Percentiles rank a stretch among this genome's conserved stretches.
These are phyloP conservation scores for Solanum tacnaense DNA, from an alignment of 257 asterid species.

Conservation along the genomic window DNA sequence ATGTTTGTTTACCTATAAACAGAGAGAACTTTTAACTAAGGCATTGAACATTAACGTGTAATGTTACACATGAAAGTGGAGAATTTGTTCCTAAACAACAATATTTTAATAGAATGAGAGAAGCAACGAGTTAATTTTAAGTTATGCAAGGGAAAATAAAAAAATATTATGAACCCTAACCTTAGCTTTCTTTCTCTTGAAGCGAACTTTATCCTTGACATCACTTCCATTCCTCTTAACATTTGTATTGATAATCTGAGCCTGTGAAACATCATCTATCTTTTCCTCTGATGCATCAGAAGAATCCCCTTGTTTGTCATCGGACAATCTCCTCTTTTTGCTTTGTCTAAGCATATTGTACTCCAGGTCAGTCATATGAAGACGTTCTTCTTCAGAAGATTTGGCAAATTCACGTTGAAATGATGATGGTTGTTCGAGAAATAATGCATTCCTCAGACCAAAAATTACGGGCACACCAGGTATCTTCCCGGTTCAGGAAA, in stretches of 20 bases:
- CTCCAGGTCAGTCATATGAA: constrained; percentile 62
- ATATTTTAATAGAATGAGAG: background rate
- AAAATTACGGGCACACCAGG: constrained; percentile 81
- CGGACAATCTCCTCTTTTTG: constrained; percentile 26
- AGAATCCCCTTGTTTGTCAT: constrained; percentile 35
- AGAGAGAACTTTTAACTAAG: background rate
- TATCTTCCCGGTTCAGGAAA: constrained; percentile 32
- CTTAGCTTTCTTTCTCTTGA: constrained; percentile 28
- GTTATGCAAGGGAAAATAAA: background rate
- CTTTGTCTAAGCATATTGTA: constrained; percentile 27
- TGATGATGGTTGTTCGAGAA: constrained; percentile 75
- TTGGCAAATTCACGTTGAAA: constrained; percentile 54
- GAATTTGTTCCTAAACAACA: background rate
- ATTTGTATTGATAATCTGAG: constrained; percentile 10
- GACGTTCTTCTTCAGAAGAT: constrained; percentile 63
- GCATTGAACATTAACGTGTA: background rate
- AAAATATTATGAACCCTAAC: constrained; percentile 2
- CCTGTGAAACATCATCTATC: constrained; percentile 12
- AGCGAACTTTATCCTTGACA: constrained; percentile 15
- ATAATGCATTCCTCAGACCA: constrained; percentile 74
- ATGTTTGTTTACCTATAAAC: no score
- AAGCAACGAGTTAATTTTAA: background rate
- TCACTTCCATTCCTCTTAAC: constrained; percentile 14
- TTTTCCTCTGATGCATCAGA: constrained; percentile 32
- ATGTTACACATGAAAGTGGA: background rate